Evolutionary conservation across 306 rosid genomes (phyloP).

Genomic region (Comarum palustre): DNA sequence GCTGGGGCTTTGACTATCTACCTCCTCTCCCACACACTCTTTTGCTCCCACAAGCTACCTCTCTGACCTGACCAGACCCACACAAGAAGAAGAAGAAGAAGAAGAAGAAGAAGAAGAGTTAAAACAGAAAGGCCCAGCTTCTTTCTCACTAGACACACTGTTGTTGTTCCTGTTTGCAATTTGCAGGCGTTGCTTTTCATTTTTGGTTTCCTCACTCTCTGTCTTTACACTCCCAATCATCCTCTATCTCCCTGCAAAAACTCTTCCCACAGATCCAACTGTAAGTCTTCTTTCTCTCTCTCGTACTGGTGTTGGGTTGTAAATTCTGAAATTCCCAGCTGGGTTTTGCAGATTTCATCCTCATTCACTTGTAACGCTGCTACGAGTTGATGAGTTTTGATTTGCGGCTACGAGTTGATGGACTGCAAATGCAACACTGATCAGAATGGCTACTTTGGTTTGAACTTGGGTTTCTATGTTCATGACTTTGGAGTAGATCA

Average conservation of each 20-base stretch:
- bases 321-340: background rate
- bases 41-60: background rate
- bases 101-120: too few relatives aligned
- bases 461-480: slow-evolving; percentile 14
- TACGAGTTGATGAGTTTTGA: too few relatives aligned
- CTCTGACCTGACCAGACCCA: background rate
- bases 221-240: background rate
- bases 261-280: slow-evolving; percentile 16
- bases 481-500: slow-evolving; percentile 32
- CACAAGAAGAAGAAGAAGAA: too few relatives aligned
- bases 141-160: too few relatives aligned
- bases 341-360: slow-evolving; percentile 5
- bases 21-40: background rate
- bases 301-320: background rate
- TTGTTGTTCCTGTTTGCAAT: background rate
- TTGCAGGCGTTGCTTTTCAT: background rate
- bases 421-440: slow-evolving; percentile 59
- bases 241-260: background rate
- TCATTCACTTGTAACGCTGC: background rate
- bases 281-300: background rate
- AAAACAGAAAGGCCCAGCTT: background rate
- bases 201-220: background rate
- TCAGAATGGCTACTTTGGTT: slow-evolving; percentile 44
- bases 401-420: too few relatives aligned
- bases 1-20: background rate